Base-by-base conservation (phyloP, 108 stramenopile species). In the Craspedostauros australis region DNA sequence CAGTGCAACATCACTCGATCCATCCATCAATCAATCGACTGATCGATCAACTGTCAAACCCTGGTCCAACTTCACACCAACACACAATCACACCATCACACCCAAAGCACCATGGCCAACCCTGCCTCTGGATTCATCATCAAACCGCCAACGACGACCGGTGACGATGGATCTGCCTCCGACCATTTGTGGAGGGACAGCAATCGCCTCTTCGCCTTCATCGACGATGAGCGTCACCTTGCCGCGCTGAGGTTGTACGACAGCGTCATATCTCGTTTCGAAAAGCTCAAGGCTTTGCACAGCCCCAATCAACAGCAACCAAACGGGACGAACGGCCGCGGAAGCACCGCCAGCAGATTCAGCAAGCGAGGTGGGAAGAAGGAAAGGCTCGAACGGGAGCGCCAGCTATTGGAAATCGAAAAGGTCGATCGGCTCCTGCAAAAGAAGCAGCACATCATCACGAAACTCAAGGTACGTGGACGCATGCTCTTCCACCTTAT, bases 171-270 rank as follows among this genome's bases (percentile, higher is more conserved):
- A 26, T 28, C 20, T 7, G 76, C 82, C 1, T 60, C 76, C 4
- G 49, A 55, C 22, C 69, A 66, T 14, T 24, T 66, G 11, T 43
- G 62, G 26, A 36, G 51, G 14, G 86, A 88, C 67, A 42, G 62
- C 2, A 15, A 70, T 19, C 77, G 86, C 25, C 59, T 83, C n/a
- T 54, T 77, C 37, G 44, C 34, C 15, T 44, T 82, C 15, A 80
- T 88, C 15, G 62, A 84, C 41, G 77, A 77, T 23, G 86, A 88
- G 50, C 77, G 86, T 19, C 82, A 88, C 46, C 56, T 88, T 37
- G 58, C 67, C 19, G 86, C 82, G 0, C 30, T 77, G 32, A 39
- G 41, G 14, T 54, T 88, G 14, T 82, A 65, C 30, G n/a, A 60
- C 2, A 46, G 62, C 48, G 66, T 67, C 27, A 45, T 32, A 44